phyloP scores from a whole-genome alignment of 83 land plant genomes.

The Larix sibirica region DNA sequence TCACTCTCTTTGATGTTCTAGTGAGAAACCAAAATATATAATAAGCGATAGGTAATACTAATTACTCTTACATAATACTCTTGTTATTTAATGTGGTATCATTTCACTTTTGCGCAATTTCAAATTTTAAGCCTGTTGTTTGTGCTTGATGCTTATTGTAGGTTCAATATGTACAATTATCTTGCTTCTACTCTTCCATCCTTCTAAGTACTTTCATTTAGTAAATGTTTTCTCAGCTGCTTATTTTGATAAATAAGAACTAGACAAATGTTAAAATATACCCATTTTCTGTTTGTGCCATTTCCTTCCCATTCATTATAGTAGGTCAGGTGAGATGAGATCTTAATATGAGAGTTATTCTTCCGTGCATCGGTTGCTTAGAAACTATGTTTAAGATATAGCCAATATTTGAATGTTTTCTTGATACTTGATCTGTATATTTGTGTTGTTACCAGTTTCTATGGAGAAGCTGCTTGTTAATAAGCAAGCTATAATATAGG shows the following conservation, averaged over 20 bases:
- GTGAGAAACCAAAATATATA: too few species aligned
- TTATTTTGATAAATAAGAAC: too few species aligned
- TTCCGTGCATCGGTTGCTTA: conserved; percentile 1
- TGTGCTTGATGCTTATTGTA: background rate
- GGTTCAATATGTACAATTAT: too few species aligned
- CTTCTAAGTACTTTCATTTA: too few species aligned
- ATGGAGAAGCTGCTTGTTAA: background rate
- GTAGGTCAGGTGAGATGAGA: background rate
- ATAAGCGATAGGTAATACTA: too few species aligned
- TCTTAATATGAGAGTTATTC: background rate
- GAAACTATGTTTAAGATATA: background rate
- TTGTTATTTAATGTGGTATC: background rate
- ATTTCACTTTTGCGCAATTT: background rate
- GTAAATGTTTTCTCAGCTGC: too few species aligned
- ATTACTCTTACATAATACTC: background rate
- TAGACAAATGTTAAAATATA: too few species aligned
- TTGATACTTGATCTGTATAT: background rate
- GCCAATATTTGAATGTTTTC: background rate
- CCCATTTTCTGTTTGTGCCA: background rate
- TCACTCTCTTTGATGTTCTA: too few species aligned
- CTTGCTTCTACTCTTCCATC: background rate
- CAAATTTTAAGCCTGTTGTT: background rate
- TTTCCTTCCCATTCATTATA: background rate
- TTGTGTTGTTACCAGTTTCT: background rate
- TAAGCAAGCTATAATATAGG: background rate